Evolutionary conservation across 192 early-diverging fungal genomes (phyloP).

Genomic region (Chytriomyces sp.): DNA sequence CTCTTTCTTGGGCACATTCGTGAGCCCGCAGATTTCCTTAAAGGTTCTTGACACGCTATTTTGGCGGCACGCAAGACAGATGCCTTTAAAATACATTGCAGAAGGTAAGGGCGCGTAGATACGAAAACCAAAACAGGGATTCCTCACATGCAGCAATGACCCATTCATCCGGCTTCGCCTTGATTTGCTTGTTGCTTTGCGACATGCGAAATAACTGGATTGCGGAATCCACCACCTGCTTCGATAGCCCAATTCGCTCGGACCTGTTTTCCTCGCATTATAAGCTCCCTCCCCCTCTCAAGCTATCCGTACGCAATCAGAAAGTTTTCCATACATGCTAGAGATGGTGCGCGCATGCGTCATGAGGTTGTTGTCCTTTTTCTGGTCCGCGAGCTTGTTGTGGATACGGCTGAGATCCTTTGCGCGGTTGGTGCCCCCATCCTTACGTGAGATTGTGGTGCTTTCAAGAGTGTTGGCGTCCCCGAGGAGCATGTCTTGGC

Average conservation of each 20-base stretch:
- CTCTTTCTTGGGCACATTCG: conserved; percentile 90
- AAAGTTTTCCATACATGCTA: background rate
- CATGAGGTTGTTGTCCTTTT: conserved; percentile 73
- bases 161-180: conserved; percentile 79
- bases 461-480: conserved; percentile 72
- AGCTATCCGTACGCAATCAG: conserved; percentile 51
- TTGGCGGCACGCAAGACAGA: conserved; percentile 90
- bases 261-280: too few relatives aligned
- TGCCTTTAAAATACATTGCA: conserved; percentile 22
- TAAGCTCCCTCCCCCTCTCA: conserved; percentile 72
- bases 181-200: conserved; percentile 78
- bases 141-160: conserved; percentile 77
- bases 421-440: conserved; percentile 74
- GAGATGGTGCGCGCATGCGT: conserved; percentile 28
- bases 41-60: conserved; percentile 84
- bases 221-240: conserved; percentile 73
- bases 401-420: conserved; percentile 74
- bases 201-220: conserved; percentile 87
- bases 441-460: conserved; percentile 76
- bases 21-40: conserved; percentile 89
- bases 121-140: background rate
- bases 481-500: conserved; percentile 75
- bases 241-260: conserved; percentile 76
- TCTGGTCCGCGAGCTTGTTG: conserved; percentile 68
- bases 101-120: background rate